phyloP scores from a whole-genome alignment of 2,329 filamentous ascomycete species.

The Fusarium agapanthi region DNA sequence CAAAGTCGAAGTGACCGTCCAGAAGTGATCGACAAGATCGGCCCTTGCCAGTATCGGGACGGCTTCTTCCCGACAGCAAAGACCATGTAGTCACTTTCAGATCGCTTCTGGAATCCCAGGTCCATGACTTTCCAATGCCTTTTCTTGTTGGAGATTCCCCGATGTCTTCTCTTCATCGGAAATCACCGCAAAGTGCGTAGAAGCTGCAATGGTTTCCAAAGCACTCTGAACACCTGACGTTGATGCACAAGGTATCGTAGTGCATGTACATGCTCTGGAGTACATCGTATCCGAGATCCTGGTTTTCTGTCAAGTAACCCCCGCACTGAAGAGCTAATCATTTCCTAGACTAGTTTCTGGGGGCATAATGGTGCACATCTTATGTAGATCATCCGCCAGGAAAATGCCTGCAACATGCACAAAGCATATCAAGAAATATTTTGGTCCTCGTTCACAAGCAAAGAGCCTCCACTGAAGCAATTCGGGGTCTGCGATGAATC shows the following conservation, averaged over 20 bases:
- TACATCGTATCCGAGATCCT: constrained; percentile 12
- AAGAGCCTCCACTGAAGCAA: not conserved
- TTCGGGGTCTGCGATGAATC: not conserved
- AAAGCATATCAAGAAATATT: not conserved
- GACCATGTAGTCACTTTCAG: constrained; percentile 19
- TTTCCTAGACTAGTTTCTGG: constrained; percentile 16
- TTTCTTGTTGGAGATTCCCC: not conserved
- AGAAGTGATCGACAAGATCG: constrained; percentile 42
- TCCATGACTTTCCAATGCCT: not conserved
- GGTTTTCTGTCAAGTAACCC: constrained; percentile 13
- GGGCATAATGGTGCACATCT: constrained; percentile 41
- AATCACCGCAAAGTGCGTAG: not conserved
- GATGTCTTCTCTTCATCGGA: not conserved
- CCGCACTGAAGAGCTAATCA: constrained; percentile 21
- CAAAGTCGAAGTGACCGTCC: constrained; percentile 15
- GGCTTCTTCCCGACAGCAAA: constrained; percentile 28
- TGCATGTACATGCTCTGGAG: not conserved
- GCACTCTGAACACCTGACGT: not conserved
- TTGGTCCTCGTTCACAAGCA: not conserved
- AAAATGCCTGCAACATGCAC: constrained; percentile 8
- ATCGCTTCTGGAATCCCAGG: constrained; percentile 18
- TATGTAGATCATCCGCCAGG: constrained; percentile 40
- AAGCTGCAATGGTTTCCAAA: not conserved
- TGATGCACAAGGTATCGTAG: not conserved
- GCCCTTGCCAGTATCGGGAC: constrained; percentile 38